A percentile compares a stretch with the other conserved stretches of the same genome.
phyloP scores from a whole-genome alignment of 2,329 filamentous ascomycete species.

The Massarina eburnea region DNA sequence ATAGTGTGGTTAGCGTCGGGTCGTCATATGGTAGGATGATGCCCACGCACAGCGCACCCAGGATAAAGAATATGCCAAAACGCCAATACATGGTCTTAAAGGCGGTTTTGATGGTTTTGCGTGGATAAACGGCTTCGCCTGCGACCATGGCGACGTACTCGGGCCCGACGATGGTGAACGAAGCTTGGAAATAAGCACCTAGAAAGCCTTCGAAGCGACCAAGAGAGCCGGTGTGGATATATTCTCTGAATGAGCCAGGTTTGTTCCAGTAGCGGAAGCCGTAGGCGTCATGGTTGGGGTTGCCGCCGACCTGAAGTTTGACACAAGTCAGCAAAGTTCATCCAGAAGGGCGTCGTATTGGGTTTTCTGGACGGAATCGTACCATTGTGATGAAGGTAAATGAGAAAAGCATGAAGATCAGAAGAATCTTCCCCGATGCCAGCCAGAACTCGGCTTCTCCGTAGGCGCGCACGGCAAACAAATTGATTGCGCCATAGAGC shows the following conservation, averaged over 20 bases:
- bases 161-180: slow-evolving; percentile 39
- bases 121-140: slow-evolving; percentile 64
- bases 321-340: too few species aligned
- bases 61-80: slow-evolving; percentile 45
- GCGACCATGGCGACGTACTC: slow-evolving; percentile 65
- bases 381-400: slow-evolving; percentile 44
- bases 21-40: slow-evolving; percentile 60
- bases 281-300: slow-evolving; percentile 34
- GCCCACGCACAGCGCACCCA: slow-evolving; percentile 55
- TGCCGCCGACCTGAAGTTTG: slow-evolving; percentile 33
- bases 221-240: slow-evolving; percentile 53
- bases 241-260: slow-evolving; percentile 27
- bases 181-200: slow-evolving; percentile 53
- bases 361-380: not conserved
- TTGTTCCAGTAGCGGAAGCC: slow-evolving; percentile 45
- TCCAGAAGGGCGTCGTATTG: not conserved
- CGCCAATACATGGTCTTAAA: slow-evolving; percentile 49
- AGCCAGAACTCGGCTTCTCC: slow-evolving; percentile 44
- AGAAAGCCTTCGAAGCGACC: slow-evolving; percentile 61
- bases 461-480: slow-evolving; percentile 43
- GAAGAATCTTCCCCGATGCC: slow-evolving; percentile 38
- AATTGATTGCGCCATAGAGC: slow-evolving; percentile 36
- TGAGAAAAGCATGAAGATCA: slow-evolving; percentile 42
- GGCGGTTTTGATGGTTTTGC: slow-evolving; percentile 65
- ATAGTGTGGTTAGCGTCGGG: slow-evolving; percentile 63